These are phyloP conservation scores for Sindora glabra DNA, from an alignment of 306 rosid species.

Conservation along the genomic window DNA sequence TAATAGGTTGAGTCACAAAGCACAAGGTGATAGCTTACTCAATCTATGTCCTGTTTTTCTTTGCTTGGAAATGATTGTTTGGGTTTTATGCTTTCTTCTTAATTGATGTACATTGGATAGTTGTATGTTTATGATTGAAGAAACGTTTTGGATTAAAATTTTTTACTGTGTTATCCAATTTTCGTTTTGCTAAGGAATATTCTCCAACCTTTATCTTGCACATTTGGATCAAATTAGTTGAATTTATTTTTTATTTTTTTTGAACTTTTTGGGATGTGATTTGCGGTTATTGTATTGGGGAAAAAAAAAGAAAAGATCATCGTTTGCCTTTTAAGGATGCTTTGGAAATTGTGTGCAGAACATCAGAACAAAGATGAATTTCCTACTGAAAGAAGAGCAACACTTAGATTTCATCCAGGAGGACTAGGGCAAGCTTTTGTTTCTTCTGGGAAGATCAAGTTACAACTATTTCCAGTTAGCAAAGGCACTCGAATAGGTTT, in stretches of 20 bases:
- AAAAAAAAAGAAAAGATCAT: slow-evolving; percentile 22
- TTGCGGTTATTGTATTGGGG: slow-evolving; percentile 21
- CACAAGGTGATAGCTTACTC: slow-evolving; percentile 33
- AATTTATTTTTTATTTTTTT: background rate
- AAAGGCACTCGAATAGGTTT: slow-evolving; percentile 50
- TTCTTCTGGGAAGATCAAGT: slow-evolving; percentile 56
- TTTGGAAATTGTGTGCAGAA: slow-evolving; percentile 3
- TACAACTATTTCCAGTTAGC: slow-evolving; percentile 76
- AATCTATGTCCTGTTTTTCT: background rate
- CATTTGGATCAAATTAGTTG: background rate
- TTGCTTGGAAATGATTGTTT: background rate
- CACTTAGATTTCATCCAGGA: slow-evolving; percentile 17
- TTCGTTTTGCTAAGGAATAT: background rate
- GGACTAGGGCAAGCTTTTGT: slow-evolving; percentile 23
- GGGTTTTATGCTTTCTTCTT: background rate
- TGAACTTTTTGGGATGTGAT: slow-evolving; percentile 27
- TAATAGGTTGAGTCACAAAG: slow-evolving; percentile 12
- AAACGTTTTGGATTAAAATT: background rate
- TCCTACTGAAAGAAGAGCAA: slow-evolving; percentile 14
- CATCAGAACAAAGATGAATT: background rate
- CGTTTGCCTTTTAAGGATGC: slow-evolving; percentile 18
- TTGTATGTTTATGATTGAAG: background rate
- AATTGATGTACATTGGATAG: background rate
- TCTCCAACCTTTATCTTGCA: background rate
- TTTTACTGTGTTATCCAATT: background rate